Evolutionary conservation across 2,329 filamentous ascomycete species (phyloP), one percentile per base, ranked within the genome.

Genomic region (Epichloe sylvatica): DNA sequence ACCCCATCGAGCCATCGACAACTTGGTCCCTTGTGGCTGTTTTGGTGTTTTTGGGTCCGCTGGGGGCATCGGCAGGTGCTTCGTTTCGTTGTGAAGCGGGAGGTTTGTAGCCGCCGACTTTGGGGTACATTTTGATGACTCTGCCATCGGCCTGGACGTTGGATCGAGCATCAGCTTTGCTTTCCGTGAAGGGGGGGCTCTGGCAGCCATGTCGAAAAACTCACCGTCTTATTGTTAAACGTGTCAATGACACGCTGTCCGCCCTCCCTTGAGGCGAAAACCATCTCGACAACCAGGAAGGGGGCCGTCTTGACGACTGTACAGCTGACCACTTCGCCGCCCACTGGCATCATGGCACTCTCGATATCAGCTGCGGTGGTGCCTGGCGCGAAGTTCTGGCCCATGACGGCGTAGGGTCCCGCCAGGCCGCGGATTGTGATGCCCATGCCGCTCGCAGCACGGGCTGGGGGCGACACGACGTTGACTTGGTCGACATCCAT

Each of bases 361-460:
- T 89, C 84, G 52, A 92, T 87, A 60, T 92, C 86, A 33, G 83
- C 84, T 2, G 83, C 83, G 6, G 86, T 89, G 0, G 86, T 92
- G 37, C 86, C 86, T 2, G 79, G 79, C 12, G 86, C 86, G 62
- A 92, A 88, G 70, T 92, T 92, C 65, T 86, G 83, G 3, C 83
- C 85, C 62, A 87, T 76, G 23, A 92, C 77, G 17, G 78, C 76
- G 57, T 78, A 86, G 1, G 84, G 84, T 0, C 84, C 83, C 0
- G 81, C 81, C 8, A 83, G 69, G n/a, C 86, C 86, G 48, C 80
- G 74, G 55, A 92, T 90, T 36, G 75, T 81, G 43, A 91, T 75
- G 19, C 82, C 80, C 52, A 65, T 62, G 21, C 37, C 42, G 43
- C 35, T 42, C 6, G 34, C 6, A 21, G 30, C 48, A 46, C 15